Evolutionary conservation across 139 green algal species (phyloP), one percentile per base, ranked within the genome.

Genomic region (Coccomyxa sp.): DNA sequence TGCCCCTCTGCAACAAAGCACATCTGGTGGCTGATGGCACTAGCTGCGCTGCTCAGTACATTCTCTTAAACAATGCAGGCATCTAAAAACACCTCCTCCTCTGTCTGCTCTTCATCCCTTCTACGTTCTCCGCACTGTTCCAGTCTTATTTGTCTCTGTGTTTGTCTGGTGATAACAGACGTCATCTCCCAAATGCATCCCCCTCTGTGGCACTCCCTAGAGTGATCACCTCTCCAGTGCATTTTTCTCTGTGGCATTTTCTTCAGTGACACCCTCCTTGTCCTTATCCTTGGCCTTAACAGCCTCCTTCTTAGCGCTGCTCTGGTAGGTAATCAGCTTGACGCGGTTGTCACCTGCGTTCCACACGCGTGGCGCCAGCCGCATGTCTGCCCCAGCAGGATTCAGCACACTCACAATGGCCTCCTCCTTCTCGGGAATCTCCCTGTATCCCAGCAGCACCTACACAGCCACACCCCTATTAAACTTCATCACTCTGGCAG

Each of bases 251-350:
- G 63, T 28, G 21, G 63, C 63, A 71, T 71, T 71, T 1, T 25
- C 18, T 71, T 71, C 63, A 21, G 63, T 71, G 63, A 71, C 63
- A 71, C 21, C 21, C 18, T 71, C 63, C 18, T 21, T 28, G 18
- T 71, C 63, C 63, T 9, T 21, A 1, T 71, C 4, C 63, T 71
- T 71, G 18, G 63, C 9, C 63, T 71, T 71, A 1, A 28, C 63
- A 71, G 18, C 63, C 21, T 25, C 63, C 63, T 71, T 71, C 38
- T 7, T 51, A 51, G 38, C 7, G 38, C 38, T 51, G 63, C 18
- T 21, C 63, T 71, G 18, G 63, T 71, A 71, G 63, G 71, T 45
- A n/a, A 77, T 77, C 23, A 77, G 71, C 71, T 77, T 77, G 21
- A 77, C 1, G 71, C 71, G 27, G 71, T n/a, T n/a, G 27, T 77